Evolutionary conservation across 352 stramenopile species (phyloP).

Genomic region (Globisporangium cylindrosporum): DNA sequence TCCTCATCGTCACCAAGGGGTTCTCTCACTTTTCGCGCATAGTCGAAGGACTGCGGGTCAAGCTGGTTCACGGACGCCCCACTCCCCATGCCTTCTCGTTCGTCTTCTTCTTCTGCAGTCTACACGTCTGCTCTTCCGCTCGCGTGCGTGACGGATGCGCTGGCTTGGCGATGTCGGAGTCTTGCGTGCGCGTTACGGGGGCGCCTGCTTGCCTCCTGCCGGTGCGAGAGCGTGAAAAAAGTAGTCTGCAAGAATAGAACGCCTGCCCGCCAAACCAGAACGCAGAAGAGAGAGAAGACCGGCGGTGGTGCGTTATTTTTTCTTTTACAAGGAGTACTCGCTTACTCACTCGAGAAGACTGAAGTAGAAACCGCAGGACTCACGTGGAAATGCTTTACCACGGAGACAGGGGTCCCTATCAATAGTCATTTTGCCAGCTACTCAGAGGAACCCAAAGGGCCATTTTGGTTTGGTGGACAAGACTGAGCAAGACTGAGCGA

Average conservation of each 20-base stretch:
- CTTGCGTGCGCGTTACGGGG: background rate
- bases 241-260: background rate
- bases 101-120: background rate
- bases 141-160: background rate
- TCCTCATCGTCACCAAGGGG: background rate
- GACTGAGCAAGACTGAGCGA: background rate
- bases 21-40: conserved; percentile 5
- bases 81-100: conserved; percentile 2
- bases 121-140: background rate
- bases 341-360: background rate
- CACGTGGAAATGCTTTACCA: background rate
- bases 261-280: background rate
- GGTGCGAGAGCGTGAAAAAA: background rate
- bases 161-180: background rate
- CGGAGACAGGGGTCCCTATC: background rate
- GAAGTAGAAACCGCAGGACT: background rate
- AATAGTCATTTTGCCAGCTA: background rate
- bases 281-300: background rate
- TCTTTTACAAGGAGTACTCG: background rate
- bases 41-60: conserved; percentile 11
- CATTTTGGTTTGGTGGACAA: background rate
- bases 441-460: background rate
- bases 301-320: background rate
- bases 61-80: conserved; percentile 13
- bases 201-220: background rate